Evolutionary conservation across 441 rosid genomes (phyloP).

Genomic region (Rhodomyrtus psidioides): DNA sequence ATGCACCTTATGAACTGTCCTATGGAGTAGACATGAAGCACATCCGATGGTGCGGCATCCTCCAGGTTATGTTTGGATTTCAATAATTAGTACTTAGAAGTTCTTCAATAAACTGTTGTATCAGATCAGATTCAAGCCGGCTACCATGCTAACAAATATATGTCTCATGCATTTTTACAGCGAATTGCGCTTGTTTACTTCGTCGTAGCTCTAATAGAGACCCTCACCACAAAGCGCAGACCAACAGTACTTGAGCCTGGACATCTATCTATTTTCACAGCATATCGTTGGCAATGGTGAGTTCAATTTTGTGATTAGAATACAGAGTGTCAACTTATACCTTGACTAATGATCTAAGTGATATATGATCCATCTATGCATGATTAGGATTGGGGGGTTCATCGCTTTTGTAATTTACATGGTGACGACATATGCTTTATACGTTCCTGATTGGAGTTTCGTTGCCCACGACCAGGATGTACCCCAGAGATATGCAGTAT

Average conservation of each 20-base stretch:
- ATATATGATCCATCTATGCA: background rate
- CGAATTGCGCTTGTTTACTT: constrained; percentile 63
- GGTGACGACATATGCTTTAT: constrained; percentile 36
- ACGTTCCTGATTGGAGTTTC: constrained; percentile 68
- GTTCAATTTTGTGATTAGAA: background rate
- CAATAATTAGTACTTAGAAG: background rate
- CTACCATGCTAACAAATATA: background rate
- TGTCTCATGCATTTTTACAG: constrained; percentile 19
- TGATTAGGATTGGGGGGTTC: constrained; percentile 44
- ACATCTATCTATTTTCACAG: constrained; percentile 40
- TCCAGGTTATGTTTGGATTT: constrained; percentile 30
- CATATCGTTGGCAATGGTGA: constrained; percentile 63
- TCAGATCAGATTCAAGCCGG: background rate
- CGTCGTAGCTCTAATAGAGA: constrained; percentile 50
- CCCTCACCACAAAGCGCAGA: constrained; percentile 44
- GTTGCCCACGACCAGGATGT: background rate
- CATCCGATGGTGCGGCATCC: constrained; percentile 66
- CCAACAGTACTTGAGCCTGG: constrained; percentile 26
- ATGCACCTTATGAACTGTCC: constrained; percentile 42
- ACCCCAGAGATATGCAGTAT: constrained; percentile 24
- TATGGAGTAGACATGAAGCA: constrained; percentile 64
- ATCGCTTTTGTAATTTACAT: constrained; percentile 43
- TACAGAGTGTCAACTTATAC: background rate
- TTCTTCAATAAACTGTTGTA: background rate
- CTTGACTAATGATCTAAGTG: background rate